Percentiles rank a stretch among this genome's conserved stretches.
These are phyloP conservation scores for Gaeumannomyces tritici DNA, from an alignment of 2,329 filamentous ascomycete species.

Conservation along the genomic window DNA sequence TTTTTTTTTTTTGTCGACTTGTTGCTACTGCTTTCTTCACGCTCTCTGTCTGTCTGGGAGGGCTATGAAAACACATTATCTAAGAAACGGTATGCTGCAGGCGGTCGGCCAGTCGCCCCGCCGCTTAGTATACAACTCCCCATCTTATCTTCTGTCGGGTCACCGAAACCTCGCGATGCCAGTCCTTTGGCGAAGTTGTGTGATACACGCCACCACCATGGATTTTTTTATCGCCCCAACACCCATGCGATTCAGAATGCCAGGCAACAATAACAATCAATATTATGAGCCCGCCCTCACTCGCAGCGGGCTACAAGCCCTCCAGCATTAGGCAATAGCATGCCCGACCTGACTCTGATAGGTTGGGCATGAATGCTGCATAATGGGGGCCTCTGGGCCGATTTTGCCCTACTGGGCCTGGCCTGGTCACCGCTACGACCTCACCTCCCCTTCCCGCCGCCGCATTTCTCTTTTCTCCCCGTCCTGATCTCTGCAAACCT, in stretches of 20 bases:
- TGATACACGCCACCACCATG: not conserved
- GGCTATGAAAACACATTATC: too few relatives aligned
- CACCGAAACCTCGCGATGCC: not conserved
- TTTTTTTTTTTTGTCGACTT: too few relatives aligned
- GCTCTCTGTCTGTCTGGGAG: too few relatives aligned
- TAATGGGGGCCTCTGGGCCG: not conserved
- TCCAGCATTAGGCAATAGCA: not conserved
- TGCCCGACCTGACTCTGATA: not conserved
- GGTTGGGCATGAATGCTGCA: not conserved
- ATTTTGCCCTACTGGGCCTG: not conserved
- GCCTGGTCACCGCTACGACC: not conserved
- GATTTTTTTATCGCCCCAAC: not conserved
- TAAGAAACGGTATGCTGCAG: not conserved
- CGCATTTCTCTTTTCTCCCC: not conserved
- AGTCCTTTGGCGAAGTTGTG: not conserved
- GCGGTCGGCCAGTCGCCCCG: not conserved
- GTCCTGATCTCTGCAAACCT: not conserved
- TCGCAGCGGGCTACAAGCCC: not conserved
- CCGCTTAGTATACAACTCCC: too few relatives aligned
- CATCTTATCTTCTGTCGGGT: not conserved
- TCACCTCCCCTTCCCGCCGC: not conserved
- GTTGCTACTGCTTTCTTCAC: too few relatives aligned
- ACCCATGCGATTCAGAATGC: not conserved
- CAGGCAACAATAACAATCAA: not conserved
- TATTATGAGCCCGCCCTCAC: not conserved